These are phyloP conservation scores for Strobilomyces dryophilus DNA, from an alignment of 768 basidiomycete genomes.

Conservation along the genomic window DNA sequence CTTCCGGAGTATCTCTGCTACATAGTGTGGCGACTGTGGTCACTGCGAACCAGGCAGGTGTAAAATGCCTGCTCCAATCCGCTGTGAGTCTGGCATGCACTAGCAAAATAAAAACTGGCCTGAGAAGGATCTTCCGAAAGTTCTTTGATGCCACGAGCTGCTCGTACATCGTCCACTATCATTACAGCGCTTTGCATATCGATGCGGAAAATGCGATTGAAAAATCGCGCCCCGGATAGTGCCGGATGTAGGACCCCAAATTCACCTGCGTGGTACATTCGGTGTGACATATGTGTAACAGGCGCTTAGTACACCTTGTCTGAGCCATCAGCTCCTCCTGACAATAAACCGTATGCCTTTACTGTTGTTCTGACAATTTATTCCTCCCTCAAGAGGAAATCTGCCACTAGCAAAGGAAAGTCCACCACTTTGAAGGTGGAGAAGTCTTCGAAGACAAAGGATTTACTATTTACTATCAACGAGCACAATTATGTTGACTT, in stretches of 20 bases:
- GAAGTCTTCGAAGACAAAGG: background rate
- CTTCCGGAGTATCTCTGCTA: conserved; percentile 43
- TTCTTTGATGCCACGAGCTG: conserved; percentile 19
- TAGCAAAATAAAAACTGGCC: conserved; percentile 18
- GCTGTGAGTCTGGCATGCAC: background rate
- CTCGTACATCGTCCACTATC: background rate
- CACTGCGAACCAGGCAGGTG: conserved; percentile 52
- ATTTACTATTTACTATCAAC: background rate
- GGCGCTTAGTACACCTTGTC: no score
- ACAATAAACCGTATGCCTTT: no score
- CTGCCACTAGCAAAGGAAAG: background rate
- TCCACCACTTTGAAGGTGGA: background rate
- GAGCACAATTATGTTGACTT: no score
- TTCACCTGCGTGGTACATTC: no score
- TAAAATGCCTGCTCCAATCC: conserved; percentile 39
- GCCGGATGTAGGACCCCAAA: no score
- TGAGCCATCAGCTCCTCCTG: no score
- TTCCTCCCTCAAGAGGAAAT: background rate
- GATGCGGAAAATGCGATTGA: no score
- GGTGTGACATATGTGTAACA: no score
- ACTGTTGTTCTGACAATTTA: background rate
- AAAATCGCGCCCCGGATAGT: no score
- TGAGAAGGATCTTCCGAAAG: conserved; percentile 32
- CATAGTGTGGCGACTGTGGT: conserved; percentile 43
- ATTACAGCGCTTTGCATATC: background rate